Percentiles rank a stretch among this genome's conserved stretches.
Evolutionary conservation across 768 basidiomycete genomes (phyloP).

Genomic region (Suillus plorans): DNA sequence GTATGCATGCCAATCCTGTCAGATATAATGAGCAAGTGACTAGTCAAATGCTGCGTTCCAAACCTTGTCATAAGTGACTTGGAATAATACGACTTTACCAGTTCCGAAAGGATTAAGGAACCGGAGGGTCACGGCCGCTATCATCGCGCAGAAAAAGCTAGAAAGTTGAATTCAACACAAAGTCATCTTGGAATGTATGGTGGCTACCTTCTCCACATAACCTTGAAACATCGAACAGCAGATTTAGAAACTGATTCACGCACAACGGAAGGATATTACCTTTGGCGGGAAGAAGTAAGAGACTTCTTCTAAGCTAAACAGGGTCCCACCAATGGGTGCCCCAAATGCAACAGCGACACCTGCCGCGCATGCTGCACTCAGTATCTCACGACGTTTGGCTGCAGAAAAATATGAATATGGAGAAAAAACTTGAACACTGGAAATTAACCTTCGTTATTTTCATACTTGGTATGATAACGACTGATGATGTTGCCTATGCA

Average conservation of each 20-base stretch:
- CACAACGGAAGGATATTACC: slow-evolving; percentile 34
- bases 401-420: background rate
- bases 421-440: background rate
- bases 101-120: slow-evolving; percentile 96
- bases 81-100: slow-evolving; percentile 90
- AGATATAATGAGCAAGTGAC: slow-evolving; percentile 1
- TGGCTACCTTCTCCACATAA: slow-evolving; percentile 89
- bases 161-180: slow-evolving; percentile 33
- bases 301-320: slow-evolving; percentile 94
- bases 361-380: slow-evolving; percentile 95
- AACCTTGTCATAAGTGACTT: slow-evolving; percentile 87
- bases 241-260: background rate
- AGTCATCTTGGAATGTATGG: slow-evolving; percentile 3
- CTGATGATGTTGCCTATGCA: slow-evolving; percentile 94
- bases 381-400: slow-evolving; percentile 92
- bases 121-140: slow-evolving; percentile 91
- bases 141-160: slow-evolving; percentile 98
- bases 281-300: slow-evolving; percentile 97
- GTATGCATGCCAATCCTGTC: slow-evolving; percentile 88
- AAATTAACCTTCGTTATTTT: slow-evolving; percentile 84
- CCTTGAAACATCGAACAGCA: slow-evolving; percentile 35
- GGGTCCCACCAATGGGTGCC: slow-evolving; percentile 90
- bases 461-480: slow-evolving; percentile 84
- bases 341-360: slow-evolving; percentile 98
- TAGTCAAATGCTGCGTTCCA: background rate